A percentile compares a stretch with the other conserved stretches of the same genome.
Evolutionary conservation across 116 monocot genomes (phyloP).

Genomic region (Thalassia testudinum): DNA sequence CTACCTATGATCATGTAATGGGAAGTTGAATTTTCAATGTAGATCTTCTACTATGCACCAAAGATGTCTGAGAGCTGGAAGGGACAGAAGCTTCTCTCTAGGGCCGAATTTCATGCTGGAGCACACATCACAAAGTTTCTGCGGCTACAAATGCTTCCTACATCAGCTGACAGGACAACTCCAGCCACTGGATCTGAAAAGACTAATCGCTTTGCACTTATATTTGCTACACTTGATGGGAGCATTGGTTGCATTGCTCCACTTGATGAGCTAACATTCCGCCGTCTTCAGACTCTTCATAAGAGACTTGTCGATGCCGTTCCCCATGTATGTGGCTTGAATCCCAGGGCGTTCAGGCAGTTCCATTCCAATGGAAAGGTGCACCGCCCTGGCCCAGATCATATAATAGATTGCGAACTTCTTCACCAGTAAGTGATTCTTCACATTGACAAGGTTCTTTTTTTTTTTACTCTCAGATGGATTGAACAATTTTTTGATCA

Average conservation of each 20-base stretch:
- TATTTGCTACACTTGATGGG: conserved; percentile 82
- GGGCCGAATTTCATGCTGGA: conserved; percentile 90
- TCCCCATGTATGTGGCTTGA: conserved; percentile 80
- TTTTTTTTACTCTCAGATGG: too few relatives aligned
- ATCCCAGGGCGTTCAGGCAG: conserved; percentile 75
- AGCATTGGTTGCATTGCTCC: conserved; percentile 90
- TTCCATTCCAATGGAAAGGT: conserved; percentile 71
- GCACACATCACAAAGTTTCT: conserved; percentile 78
- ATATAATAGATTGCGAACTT: conserved; percentile 81
- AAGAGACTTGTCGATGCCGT: conserved; percentile 72
- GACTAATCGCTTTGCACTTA: conserved; percentile 83
- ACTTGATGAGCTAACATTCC: conserved; percentile 78
- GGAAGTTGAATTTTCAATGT: conserved; percentile 6
- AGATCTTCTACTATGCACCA: conserved; percentile 97
- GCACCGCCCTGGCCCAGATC: conserved; percentile 90
- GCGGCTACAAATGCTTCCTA: conserved; percentile 77
- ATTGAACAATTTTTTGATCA: too few relatives aligned
- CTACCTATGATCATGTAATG: too few relatives aligned
- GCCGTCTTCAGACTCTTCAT: conserved; percentile 73
- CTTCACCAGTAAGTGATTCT: conserved; percentile 68
- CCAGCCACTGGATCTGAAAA: conserved; percentile 51
- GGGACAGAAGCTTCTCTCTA: conserved; percentile 85
- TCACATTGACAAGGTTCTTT: not conserved
- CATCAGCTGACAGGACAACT: conserved; percentile 31
- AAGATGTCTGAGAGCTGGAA: conserved; percentile 98